Conservation (phyloP, 768 basidiomycete species). For the Daedaleopsis sinensis region DNA sequence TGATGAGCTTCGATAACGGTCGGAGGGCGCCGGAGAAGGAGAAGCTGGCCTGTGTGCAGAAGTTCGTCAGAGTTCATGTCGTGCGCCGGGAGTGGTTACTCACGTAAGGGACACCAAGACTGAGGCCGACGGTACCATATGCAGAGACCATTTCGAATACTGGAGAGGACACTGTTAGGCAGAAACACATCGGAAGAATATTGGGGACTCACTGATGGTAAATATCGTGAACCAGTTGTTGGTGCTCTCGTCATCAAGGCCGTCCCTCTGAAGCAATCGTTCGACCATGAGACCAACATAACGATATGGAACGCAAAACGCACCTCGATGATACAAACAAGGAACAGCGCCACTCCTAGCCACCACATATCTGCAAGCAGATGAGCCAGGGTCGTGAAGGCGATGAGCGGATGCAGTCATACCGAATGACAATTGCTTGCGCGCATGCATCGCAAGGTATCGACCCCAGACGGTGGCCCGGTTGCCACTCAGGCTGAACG, state of each 20-base stretch:
- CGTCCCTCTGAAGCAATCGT: conserved; percentile 47
- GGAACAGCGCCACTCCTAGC: conserved; percentile 81
- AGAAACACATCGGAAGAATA: not conserved
- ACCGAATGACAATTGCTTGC: conserved; percentile 92
- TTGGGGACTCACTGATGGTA: conserved; percentile 56
- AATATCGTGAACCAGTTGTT: conserved; percentile 85
- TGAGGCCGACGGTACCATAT: conserved; percentile 88
- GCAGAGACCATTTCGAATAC: conserved; percentile 90
- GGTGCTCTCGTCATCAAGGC: conserved; percentile 55
- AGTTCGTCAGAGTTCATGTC: not conserved
- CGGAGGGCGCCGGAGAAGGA: conserved; percentile 80
- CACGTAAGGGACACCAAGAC: conserved; percentile 84
- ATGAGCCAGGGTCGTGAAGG: not conserved
- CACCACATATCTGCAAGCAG: conserved; percentile 89
- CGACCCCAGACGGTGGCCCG: conserved; percentile 72
- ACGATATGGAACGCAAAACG: conserved; percentile 17
- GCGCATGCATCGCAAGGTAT: conserved; percentile 80
- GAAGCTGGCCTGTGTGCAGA: conserved; percentile 62
- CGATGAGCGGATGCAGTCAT: conserved; percentile 20
- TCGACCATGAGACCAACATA: not conserved
- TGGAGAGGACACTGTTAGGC: conserved; percentile 28
- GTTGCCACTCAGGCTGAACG: conserved; percentile 48
- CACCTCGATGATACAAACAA: conserved; percentile 94
- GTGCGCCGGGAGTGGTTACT: conserved; percentile 30
- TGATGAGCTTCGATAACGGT: conserved; percentile 83